Evolutionary conservation across 768 basidiomycete species (phyloP), one percentile per base, ranked within the genome.

Genomic region (Sporobolomyces phaffii): DNA sequence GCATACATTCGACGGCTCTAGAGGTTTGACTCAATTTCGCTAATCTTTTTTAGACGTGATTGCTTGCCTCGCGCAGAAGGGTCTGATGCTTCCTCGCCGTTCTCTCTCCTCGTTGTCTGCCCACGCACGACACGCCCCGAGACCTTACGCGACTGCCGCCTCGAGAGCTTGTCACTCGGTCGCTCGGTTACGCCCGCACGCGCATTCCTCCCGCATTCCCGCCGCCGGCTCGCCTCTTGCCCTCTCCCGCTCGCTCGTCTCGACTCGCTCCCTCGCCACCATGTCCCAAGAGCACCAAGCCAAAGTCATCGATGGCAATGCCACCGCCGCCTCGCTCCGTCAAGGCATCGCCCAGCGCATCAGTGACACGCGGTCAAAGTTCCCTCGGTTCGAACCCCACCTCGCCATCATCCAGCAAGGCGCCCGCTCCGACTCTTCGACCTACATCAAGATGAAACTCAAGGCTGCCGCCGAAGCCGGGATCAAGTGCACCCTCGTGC

Each of bases 361-460:
- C 78, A 80, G 81, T 45, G 73, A 83, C 2, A 77, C 86, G 50
- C 86, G 87, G 74, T 78, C 83, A 5, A 81, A 80, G 67, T 86
- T 83, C 77, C 89, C 93, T n/a, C 87, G 88, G 26, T 99, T 98
- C 81, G 84, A 86, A 74, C 89, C 96, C 17, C 85, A 87, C 77
- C 84, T 99, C 22, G 89, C 85, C 72, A 91, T 99, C 78, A 84
- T 99, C 49, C 96, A 98, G 79, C 91, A 91, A 56, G 96, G 96
- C 60, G 85, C 86, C 34, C 87, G 90, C 64, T 86, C 91, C 26
- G 94, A 97, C 77, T 98, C 93, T 8, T 80, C 82, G 24, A 86
- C 87, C 45, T 99, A 99, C 79, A 87, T 99, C 72, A 90, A 91
- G 75, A 98, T 98, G 94, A 99, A 99, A 80, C 82, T 84, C 47